Percentiles rank a stretch among this genome's conserved stretches.
Evolutionary conservation across 176 grass and related monocot genomes (phyloP).

Genomic region (Chloris gayana): DNA sequence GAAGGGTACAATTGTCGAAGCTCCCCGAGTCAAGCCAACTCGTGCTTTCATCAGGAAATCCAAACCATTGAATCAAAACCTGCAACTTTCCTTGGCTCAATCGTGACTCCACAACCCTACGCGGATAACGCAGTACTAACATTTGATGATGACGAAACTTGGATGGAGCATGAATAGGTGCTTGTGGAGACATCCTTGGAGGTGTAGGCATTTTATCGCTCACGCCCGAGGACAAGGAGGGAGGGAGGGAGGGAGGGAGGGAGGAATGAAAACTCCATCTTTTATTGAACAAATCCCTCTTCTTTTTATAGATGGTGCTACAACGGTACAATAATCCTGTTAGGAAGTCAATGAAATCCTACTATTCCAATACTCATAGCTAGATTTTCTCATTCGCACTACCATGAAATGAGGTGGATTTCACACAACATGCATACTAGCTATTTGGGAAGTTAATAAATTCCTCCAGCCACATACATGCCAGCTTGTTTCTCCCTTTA

Average conservation of each 20-base stretch:
- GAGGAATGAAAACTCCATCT: neutral
- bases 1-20: neutral
- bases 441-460: neutral
- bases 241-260: neutral
- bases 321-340: neutral
- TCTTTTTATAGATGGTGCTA: neutral
- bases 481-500: neutral
- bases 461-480: neutral
- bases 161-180: neutral
- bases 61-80: conserved; percentile 1
- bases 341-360: neutral
- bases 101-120: neutral
- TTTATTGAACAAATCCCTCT: neutral
- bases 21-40: neutral
- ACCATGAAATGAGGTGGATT: neutral
- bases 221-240: neutral
- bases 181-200: neutral
- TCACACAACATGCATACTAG: neutral
- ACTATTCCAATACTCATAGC: neutral
- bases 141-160: neutral
- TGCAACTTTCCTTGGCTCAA: neutral
- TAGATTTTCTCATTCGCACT: neutral
- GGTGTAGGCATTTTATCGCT: neutral
- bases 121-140: neutral
- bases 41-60: neutral